Base-by-base conservation (phyloP, 1,284 basidiomycete species). In the Ustilago hordei region DNA sequence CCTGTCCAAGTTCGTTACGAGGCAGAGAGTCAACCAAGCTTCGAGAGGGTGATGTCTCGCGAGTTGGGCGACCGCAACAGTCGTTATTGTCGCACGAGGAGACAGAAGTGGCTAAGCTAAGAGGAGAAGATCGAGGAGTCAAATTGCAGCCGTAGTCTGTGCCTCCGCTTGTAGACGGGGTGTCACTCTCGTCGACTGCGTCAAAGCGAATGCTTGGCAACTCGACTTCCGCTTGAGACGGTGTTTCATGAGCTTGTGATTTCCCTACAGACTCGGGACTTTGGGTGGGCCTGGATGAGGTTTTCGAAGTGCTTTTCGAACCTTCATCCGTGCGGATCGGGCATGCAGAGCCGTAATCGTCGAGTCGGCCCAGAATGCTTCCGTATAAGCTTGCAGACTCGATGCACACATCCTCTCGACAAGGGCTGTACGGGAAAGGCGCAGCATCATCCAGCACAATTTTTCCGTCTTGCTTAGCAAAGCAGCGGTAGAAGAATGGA, bases 371-470 rank as follows among this genome's bases (percentile, higher is more conserved):
- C 8, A 38, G 28, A 9, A 50, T 59, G 31, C 47, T 54, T 8
- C 28, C 17, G 4, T 41, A 13, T 23, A 31, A 38, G 2, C n/a
- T 28, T 31, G 23, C 43, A 9, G 39, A 11, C 28, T 54, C 62
- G 4, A 63, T 3, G 28, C 15, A 23, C 4, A 66, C 52, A 17
- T 60, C 53, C 28, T 69, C 72, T 31, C 55, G 9, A 8, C 48
- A 17, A 8, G 73, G 73, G 19, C 68, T 75, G 55, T 75, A 75
- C n/a, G 73, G 73, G 41, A 75, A 75, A 31, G 68, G 68, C 3
- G 68, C 68, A 3, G 71, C 65, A n/a, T 74, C 71, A 4, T 57
- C 41, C 31, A 31, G 11, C 15, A 64, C 19, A 34, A 1, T 15
- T 5, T 12, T 32, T 5, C 23, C 5, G 11, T 23, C 17, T 13